These are phyloP conservation scores for Candida succiphila DNA, from an alignment of 805 yeast genomes.

Conservation along the genomic window DNA sequence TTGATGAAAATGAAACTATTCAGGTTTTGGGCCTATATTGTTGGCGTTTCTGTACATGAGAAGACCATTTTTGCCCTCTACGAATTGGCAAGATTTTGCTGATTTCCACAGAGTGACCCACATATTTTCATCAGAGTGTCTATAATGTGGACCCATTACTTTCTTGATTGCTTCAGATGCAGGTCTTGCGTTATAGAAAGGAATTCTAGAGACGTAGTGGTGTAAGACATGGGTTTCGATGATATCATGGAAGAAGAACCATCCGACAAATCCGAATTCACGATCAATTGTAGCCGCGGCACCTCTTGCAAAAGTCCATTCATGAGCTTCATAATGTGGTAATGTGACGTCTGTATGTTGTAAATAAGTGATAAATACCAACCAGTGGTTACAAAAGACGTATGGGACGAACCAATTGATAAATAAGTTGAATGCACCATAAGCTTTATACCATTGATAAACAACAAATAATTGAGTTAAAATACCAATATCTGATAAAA, in stretches of 20 bases:
- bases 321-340: slow-evolving; percentile 68
- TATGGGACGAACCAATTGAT: slow-evolving; percentile 73
- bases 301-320: slow-evolving; percentile 84
- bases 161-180: slow-evolving; percentile 71
- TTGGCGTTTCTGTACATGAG: slow-evolving; percentile 69
- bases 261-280: slow-evolving; percentile 72
- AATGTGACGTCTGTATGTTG: slow-evolving; percentile 75
- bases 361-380: slow-evolving; percentile 74
- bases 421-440: slow-evolving; percentile 53
- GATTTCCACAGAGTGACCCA: slow-evolving; percentile 55
- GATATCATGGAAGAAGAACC: slow-evolving; percentile 75
- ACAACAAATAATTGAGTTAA: slow-evolving; percentile 38
- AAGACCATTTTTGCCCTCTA: slow-evolving; percentile 63
- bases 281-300: slow-evolving; percentile 87
- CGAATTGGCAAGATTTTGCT: slow-evolving; percentile 60
- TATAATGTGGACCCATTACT: slow-evolving; percentile 80
- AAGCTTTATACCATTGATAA: slow-evolving; percentile 49
- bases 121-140: slow-evolving; percentile 60
- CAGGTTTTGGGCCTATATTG: slow-evolving; percentile 36
- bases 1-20: no score
- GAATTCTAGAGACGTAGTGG: slow-evolving; percentile 76
- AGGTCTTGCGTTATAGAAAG: slow-evolving; percentile 79
- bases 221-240: slow-evolving; percentile 87
- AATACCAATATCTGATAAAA: slow-evolving; percentile 68
- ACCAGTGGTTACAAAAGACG: slow-evolving; percentile 80